phyloP scores from a whole-genome alignment of 352 stramenopile species.

The Pythium sukuiense region DNA sequence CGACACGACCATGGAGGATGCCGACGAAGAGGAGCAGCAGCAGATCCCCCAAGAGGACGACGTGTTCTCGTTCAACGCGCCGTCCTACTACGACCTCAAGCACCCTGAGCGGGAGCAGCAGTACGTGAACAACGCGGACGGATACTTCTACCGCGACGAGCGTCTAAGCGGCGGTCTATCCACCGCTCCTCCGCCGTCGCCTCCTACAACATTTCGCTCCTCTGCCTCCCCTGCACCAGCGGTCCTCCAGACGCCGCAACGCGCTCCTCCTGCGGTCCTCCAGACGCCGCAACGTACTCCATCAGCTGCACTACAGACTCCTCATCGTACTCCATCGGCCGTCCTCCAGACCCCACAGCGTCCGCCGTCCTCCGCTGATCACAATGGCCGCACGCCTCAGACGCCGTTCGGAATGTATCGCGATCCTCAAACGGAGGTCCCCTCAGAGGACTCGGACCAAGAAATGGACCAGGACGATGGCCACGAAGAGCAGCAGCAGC shows the following conservation, averaged over 20 bases:
- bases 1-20: conserved; percentile 38
- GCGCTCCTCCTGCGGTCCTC: neutral
- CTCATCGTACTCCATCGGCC: neutral
- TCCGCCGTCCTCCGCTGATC: neutral
- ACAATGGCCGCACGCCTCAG: conserved; percentile 16
- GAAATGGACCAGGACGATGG: conserved; percentile 21
- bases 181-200: neutral
- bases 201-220: neutral
- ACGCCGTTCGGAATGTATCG: conserved; percentile 26
- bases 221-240: neutral
- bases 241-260: neutral
- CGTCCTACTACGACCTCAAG: conserved; percentile 82
- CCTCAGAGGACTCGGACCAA: conserved; percentile 20
- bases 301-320: neutral
- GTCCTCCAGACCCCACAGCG: neutral
- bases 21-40: conserved; percentile 30
- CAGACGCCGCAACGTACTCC: neutral
- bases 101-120: conserved; percentile 63
- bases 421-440: conserved; percentile 27
- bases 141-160: conserved; percentile 57
- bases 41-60: conserved; percentile 45
- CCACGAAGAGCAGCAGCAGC: conserved; percentile 1
- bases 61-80: conserved; percentile 76
- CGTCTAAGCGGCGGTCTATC: neutral
- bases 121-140: conserved; percentile 87